A percentile compares a stretch with the other conserved stretches of the same genome.
These are phyloP conservation scores for Stenogyne calaminthoides DNA, from an alignment of 305 asterid genomes.

Conservation along the genomic window DNA sequence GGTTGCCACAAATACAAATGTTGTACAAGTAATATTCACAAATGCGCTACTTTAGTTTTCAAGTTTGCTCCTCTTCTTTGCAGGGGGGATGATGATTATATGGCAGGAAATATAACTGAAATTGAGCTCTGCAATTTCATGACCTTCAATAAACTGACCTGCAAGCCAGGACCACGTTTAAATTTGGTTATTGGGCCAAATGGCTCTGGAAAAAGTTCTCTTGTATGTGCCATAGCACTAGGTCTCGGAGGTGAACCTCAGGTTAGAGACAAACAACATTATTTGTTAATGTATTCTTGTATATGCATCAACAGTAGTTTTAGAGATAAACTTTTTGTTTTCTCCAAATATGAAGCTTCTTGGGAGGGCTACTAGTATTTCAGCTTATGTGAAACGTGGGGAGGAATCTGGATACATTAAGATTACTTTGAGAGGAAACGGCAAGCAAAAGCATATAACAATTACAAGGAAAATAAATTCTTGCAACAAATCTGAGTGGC, in stretches of 20 bases:
- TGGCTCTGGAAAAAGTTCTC: slow-evolving; percentile 98
- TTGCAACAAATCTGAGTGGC: slow-evolving; percentile 89
- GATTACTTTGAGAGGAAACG: slow-evolving; percentile 77
- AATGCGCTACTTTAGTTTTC: slow-evolving; percentile 6
- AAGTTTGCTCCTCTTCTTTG: slow-evolving; percentile 21
- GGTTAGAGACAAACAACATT: slow-evolving; percentile 42
- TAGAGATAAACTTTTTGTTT: slow-evolving; percentile 14
- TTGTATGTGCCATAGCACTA: slow-evolving; percentile 94
- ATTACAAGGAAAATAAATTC: slow-evolving; percentile 74
- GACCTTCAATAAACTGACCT: slow-evolving; percentile 74
- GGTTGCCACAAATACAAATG: not conserved
- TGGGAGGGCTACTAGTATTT: slow-evolving; percentile 90
- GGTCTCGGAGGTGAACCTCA: slow-evolving; percentile 98
- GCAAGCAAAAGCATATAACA: slow-evolving; percentile 51
- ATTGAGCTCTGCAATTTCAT: slow-evolving; percentile 89
- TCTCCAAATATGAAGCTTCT: slow-evolving; percentile 58
- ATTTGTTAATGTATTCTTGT: slow-evolving; percentile 16
- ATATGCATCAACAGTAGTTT: slow-evolving; percentile 24
- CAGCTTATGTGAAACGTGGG: slow-evolving; percentile 97
- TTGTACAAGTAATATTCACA: not conserved
- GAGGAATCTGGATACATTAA: slow-evolving; percentile 82
- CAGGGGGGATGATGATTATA: slow-evolving; percentile 84
- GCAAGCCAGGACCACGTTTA: slow-evolving; percentile 84
- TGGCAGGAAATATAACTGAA: slow-evolving; percentile 80
- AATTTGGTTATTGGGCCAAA: slow-evolving; percentile 97